These are phyloP conservation scores for Lipomyces chichibuensis DNA, from an alignment of 805 yeast species.

Conservation along the genomic window DNA sequence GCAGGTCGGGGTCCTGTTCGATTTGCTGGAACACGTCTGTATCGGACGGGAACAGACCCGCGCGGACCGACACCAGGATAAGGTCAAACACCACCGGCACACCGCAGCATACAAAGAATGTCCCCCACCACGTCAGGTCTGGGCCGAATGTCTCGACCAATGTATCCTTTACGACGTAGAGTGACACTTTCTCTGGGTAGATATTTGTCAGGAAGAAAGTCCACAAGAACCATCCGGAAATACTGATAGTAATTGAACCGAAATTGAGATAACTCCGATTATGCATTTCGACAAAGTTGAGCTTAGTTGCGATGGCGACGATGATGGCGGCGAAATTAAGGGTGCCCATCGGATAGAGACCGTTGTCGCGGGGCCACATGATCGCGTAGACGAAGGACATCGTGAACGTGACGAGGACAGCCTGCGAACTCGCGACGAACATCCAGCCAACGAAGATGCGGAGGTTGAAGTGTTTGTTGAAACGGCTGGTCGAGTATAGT, in stretches of 20 bases:
- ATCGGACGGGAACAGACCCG: slow-evolving; percentile 66
- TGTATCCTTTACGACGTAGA: slow-evolving; percentile 69
- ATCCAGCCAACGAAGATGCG: slow-evolving; percentile 76
- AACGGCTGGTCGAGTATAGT: slow-evolving; percentile 58
- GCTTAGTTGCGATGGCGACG: slow-evolving; percentile 72
- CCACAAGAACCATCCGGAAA: slow-evolving; percentile 87
- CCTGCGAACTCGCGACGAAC: slow-evolving; percentile 69
- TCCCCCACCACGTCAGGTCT: slow-evolving; percentile 87
- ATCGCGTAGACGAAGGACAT: slow-evolving; percentile 73
- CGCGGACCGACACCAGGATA: slow-evolving; percentile 59
- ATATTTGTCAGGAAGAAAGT: slow-evolving; percentile 71
- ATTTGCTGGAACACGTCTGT: slow-evolving; percentile 76
- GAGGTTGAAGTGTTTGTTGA: slow-evolving; percentile 73
- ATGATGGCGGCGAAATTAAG: slow-evolving; percentile 73
- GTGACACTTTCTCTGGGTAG: slow-evolving; percentile 55
- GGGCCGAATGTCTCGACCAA: slow-evolving; percentile 71
- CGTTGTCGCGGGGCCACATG: slow-evolving; percentile 64
- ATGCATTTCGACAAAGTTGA: slow-evolving; percentile 78
- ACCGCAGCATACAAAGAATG: slow-evolving; percentile 58
- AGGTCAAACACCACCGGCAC: slow-evolving; percentile 71
- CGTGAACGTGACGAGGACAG: slow-evolving; percentile 70
- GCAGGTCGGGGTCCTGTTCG: slow-evolving; percentile 69
- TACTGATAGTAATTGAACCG: slow-evolving; percentile 68
- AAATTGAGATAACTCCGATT: slow-evolving; percentile 68
- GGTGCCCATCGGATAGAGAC: slow-evolving; percentile 81